Conservation (phyloP, 139 green algal genomes). For the Picochlorum costavermella region DNA sequence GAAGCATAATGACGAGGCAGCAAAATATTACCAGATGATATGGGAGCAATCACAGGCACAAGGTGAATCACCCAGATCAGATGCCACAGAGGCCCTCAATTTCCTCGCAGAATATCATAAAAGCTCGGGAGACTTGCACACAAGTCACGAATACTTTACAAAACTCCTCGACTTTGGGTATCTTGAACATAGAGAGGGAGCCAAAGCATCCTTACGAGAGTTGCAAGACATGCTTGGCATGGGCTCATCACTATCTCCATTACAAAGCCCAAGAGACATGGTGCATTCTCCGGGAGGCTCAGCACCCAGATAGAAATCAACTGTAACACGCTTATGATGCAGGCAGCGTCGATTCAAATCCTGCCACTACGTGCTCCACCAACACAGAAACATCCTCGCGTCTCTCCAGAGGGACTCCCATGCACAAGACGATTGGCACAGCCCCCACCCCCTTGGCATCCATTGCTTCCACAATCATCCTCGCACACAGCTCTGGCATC, state of each 20-base stretch:
- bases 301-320: too few species aligned
- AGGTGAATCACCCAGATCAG: conserved; percentile 28
- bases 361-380: too few species aligned
- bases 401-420: conserved; percentile 7
- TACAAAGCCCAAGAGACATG: conserved; percentile 1
- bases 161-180: conserved; percentile 78
- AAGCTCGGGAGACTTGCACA: conserved; percentile 36
- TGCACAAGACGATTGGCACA: conserved; percentile 24
- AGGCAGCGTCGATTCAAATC: too few species aligned
- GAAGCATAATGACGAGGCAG: conserved; percentile 24
- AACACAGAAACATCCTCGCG: too few species aligned
- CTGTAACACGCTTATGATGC: too few species aligned
- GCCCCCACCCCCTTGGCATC: conserved; percentile 4
- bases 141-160: conserved; percentile 55
- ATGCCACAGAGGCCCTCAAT: conserved; percentile 73
- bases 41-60: conserved; percentile 62
- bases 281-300: background rate
- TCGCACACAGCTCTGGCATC: conserved; percentile 21
- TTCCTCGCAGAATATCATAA: conserved; percentile 71
- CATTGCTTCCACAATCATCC: conserved; percentile 25
- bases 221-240: conserved; percentile 30
- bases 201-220: conserved; percentile 75
- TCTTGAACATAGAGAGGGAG: conserved; percentile 54
- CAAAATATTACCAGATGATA: conserved; percentile 68
- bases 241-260: background rate